Base-by-base conservation (phyloP, 2,329 filamentous ascomycete species). In the Verticillium dahliae region DNA sequence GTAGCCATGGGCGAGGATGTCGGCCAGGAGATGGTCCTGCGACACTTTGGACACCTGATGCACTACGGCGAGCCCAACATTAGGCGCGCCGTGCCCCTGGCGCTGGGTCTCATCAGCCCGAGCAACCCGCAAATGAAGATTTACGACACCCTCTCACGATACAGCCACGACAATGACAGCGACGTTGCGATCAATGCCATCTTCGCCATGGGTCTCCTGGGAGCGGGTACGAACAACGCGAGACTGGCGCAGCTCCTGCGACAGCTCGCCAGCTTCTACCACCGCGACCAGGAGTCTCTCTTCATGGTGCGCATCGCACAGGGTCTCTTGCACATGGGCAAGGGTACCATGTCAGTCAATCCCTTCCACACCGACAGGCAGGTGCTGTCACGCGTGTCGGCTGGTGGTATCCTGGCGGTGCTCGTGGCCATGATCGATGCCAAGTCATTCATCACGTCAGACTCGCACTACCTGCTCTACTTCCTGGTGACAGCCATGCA, bases 61-160 rank as follows among this genome's bases (percentile, higher is more conserved):
- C 95, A 99, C 79, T 99, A 99, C 71, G 95, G 96, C 66, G 94
- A 97, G 75, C 85, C 93, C 72, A 98, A 99, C 74, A 99, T 99
- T 69, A 90, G 95, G 65, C 95, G 95, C 72, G 94, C 93, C 22
- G 95, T 99, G 35, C 95, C 95, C 39, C 83, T 99, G 60, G 95
- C 95, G 33, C 96, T 99, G 92, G 96, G 93, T 70, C 84, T 99
- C 60, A 89, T 99, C 72, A 97, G 91, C 77, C 92, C 96, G 13
- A 97, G 92, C 79, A 99, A 99, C 79, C 95, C 95, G 11, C 96
- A 99, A 75, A 99, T 99, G 94, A 99, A 98, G 83, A 91, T 99
- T 57, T 99, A 99, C 80, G 95, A 99, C 75, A 99, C 95, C 0
- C 82, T 99, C 11, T 99, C 95, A 59, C 85, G 95, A 72, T 99